phyloP scores from a whole-genome alignment of 2,329 filamentous ascomycete genomes.

The Magnaporthales sp. region DNA sequence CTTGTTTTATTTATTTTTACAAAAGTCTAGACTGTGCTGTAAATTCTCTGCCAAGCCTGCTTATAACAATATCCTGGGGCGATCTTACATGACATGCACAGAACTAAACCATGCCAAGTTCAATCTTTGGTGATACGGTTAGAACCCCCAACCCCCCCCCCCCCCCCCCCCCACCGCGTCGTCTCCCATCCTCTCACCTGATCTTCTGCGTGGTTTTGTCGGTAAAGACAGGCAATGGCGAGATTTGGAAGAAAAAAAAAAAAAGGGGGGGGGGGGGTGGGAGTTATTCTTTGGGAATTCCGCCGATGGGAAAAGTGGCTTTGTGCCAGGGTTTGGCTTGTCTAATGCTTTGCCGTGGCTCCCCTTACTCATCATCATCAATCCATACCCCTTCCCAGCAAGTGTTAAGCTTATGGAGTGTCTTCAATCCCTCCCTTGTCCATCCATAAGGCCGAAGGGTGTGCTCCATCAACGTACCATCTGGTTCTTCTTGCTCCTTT shows the following conservation, averaged over 20 bases:
- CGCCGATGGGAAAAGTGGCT: neutral
- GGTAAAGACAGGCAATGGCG: neutral
- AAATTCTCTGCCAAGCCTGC: too few relatives aligned
- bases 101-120: neutral
- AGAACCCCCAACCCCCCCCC: neutral
- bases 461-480: neutral
- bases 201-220: neutral
- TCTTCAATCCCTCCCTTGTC: neutral
- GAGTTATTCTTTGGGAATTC: neutral
- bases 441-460: neutral
- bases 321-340: neutral
- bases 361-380: neutral
- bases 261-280: too few relatives aligned
- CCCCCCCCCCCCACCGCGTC: too few relatives aligned
- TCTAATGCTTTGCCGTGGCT: neutral
- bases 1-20: too few relatives aligned
- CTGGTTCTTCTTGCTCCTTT: neutral
- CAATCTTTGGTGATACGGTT: neutral
- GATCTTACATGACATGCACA: too few relatives aligned
- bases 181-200: neutral
- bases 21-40: too few relatives aligned
- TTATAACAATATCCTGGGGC: too few relatives aligned
- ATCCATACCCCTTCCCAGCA: neutral
- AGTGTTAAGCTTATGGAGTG: neutral
- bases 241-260: neutral